These are phyloP conservation scores for Acmispon strigosus DNA, from an alignment of 306 rosid genomes.

Conservation along the genomic window DNA sequence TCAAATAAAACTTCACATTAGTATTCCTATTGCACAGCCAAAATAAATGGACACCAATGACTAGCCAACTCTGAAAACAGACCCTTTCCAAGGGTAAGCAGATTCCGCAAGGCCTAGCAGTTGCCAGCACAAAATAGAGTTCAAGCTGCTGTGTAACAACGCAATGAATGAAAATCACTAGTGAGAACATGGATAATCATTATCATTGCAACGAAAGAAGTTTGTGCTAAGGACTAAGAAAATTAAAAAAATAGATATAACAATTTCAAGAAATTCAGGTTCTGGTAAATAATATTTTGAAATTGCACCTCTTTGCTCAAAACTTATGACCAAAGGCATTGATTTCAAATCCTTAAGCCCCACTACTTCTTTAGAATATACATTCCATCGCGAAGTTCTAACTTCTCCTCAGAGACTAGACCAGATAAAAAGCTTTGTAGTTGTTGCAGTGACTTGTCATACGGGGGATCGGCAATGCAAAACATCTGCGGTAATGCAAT, in stretches of 20 bases:
- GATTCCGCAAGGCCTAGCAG: too few species aligned
- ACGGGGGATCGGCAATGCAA: conserved; percentile 80
- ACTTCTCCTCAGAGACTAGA: conserved; percentile 76
- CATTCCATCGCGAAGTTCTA: conserved; percentile 83
- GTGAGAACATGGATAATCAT: neutral
- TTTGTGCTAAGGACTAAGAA: neutral
- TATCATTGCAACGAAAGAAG: neutral
- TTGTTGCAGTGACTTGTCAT: conserved; percentile 91
- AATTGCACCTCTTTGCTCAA: conserved; percentile 24
- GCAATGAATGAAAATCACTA: too few species aligned
- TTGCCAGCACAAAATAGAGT: too few species aligned
- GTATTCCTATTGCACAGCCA: too few species aligned
- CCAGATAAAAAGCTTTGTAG: conserved; percentile 83
- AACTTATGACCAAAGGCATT: neutral
- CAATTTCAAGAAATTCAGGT: neutral
- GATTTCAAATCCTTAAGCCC: conserved; percentile 5
- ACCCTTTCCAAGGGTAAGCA: too few species aligned
- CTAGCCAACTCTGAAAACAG: too few species aligned
- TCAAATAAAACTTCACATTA: too few species aligned
- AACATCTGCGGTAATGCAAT: conserved; percentile 58
- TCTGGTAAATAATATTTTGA: neutral
- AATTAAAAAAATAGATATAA: neutral
- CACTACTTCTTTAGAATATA: conserved; percentile 58
- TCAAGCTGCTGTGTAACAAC: too few species aligned
- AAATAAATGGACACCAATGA: too few species aligned